These are phyloP conservation scores for Phialophora verrucosa DNA, from an alignment of 2,329 filamentous ascomycete genomes.

Conservation along the genomic window DNA sequence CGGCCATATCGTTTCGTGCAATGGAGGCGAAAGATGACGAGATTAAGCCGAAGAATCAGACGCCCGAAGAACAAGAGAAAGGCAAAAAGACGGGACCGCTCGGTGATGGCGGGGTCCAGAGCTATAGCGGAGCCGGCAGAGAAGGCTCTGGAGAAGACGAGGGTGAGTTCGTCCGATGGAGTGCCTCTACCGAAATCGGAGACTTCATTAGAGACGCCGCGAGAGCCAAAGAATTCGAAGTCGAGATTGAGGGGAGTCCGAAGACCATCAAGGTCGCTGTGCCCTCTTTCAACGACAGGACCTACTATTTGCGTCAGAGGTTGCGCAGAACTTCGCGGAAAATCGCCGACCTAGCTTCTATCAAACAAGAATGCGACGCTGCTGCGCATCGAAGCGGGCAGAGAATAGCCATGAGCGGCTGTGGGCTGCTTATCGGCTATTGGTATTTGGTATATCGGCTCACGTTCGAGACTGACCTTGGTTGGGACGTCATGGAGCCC, in stretches of 20 bases:
- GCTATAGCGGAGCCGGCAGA: conserved; percentile 72
- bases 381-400: conserved; percentile 79
- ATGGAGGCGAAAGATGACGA: conserved; percentile 72
- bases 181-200: conserved; percentile 83
- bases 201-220: conserved; percentile 93
- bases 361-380: conserved; percentile 82
- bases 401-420: conserved; percentile 78
- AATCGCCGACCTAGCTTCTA: conserved; percentile 70
- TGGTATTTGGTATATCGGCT: conserved; percentile 78
- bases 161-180: conserved; percentile 81
- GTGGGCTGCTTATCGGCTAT: conserved; percentile 74
- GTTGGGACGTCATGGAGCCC: conserved; percentile 73
- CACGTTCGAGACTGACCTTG: conserved; percentile 73
- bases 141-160: conserved; percentile 58
- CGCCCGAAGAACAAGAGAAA: conserved; percentile 53
- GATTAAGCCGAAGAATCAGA: conserved; percentile 47
- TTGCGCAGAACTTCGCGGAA: conserved; percentile 72
- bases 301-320: conserved; percentile 80
- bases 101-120: conserved; percentile 67
- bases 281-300: conserved; percentile 87
- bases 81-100: conserved; percentile 49
- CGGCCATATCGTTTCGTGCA: conserved; percentile 78
- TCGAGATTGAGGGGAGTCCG: conserved; percentile 75
- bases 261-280: conserved; percentile 77
- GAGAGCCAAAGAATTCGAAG: conserved; percentile 79